Percentiles rank a stretch among this genome's conserved stretches.
Conservation (phyloP, 345 rosid species). For the Populus alba region DNA sequence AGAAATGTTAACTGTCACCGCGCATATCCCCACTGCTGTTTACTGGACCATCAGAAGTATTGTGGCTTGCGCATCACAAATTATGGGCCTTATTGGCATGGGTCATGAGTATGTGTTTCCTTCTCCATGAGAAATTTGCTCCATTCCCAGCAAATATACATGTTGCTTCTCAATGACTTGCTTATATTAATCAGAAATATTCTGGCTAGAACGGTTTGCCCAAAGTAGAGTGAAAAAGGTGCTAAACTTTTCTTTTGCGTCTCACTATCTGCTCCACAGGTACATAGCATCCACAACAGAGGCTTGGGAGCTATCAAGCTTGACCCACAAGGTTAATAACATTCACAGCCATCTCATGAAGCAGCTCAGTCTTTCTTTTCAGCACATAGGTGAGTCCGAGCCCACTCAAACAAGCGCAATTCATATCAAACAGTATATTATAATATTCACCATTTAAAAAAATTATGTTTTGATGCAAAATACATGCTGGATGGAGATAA, state of each 20-base stretch:
- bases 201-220: not conserved
- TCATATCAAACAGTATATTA: not conserved
- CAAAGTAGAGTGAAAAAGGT: not conserved
- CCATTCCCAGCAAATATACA: too few species aligned
- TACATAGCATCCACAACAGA: constrained; percentile 46
- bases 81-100: constrained; percentile 34
- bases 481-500: not conserved
- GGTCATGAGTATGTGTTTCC: constrained; percentile 38
- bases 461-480: not conserved
- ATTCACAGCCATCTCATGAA: constrained; percentile 42
- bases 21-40: constrained; percentile 47
- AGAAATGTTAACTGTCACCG: constrained; percentile 33
- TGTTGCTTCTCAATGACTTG: too few species aligned
- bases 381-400: constrained; percentile 34
- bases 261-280: constrained; percentile 21
- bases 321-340: constrained; percentile 51
- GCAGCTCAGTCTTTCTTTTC: constrained; percentile 37
- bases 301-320: constrained; percentile 65
- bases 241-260: not conserved
- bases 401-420: not conserved
- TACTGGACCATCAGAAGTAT: constrained; percentile 54
- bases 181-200: not conserved
- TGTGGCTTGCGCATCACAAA: constrained; percentile 46
- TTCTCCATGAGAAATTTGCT: too few species aligned
- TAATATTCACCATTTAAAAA: not conserved